Percentiles rank a stretch among this genome's conserved stretches.
These are phyloP conservation scores for Huntiella savannae DNA, from an alignment of 2,329 filamentous ascomycete species.

Conservation along the genomic window DNA sequence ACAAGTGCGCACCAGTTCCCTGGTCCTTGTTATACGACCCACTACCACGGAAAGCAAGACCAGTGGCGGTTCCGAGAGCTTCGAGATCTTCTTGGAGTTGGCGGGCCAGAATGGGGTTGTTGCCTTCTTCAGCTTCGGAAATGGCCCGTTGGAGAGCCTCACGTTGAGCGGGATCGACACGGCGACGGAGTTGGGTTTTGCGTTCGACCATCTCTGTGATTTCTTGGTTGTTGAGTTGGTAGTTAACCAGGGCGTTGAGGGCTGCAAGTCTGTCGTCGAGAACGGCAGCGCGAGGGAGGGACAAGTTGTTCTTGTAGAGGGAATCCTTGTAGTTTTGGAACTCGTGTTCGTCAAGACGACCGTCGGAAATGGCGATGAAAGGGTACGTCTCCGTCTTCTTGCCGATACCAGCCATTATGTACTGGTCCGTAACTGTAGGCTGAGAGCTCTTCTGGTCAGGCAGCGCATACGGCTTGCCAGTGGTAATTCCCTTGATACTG, in stretches of 20 bases:
- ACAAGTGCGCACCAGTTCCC: slow-evolving; percentile 28
- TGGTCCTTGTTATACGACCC: slow-evolving; percentile 30
- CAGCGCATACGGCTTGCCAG: slow-evolving; percentile 69
- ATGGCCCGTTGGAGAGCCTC: slow-evolving; percentile 46
- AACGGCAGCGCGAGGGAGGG: slow-evolving; percentile 49
- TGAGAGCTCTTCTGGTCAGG: slow-evolving; percentile 47
- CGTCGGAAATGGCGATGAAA: slow-evolving; percentile 79
- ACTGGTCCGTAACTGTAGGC: slow-evolving; percentile 66
- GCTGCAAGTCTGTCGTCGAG: slow-evolving; percentile 57
- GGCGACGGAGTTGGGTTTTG: slow-evolving; percentile 46
- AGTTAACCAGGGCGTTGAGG: slow-evolving; percentile 62
- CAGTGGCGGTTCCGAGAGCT: slow-evolving; percentile 43
- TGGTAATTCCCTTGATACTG: slow-evolving; percentile 44
- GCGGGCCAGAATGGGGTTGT: slow-evolving; percentile 37
- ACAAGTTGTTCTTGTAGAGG: slow-evolving; percentile 4
- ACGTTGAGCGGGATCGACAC: slow-evolving; percentile 47
- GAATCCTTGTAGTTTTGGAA: slow-evolving; percentile 57
- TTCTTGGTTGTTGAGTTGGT: slow-evolving; percentile 66
- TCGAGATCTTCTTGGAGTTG: slow-evolving; percentile 42
- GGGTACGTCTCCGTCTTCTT: slow-evolving; percentile 71
- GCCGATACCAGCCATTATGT: slow-evolving; percentile 64
- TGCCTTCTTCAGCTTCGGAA: slow-evolving; percentile 43
- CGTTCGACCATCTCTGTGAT: slow-evolving; percentile 61
- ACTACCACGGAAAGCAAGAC: slow-evolving; percentile 50
- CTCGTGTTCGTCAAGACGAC: slow-evolving; percentile 64